Evolutionary conservation across 345 rosid genomes (phyloP).

Genomic region (Eucalyptus leucophloia): DNA sequence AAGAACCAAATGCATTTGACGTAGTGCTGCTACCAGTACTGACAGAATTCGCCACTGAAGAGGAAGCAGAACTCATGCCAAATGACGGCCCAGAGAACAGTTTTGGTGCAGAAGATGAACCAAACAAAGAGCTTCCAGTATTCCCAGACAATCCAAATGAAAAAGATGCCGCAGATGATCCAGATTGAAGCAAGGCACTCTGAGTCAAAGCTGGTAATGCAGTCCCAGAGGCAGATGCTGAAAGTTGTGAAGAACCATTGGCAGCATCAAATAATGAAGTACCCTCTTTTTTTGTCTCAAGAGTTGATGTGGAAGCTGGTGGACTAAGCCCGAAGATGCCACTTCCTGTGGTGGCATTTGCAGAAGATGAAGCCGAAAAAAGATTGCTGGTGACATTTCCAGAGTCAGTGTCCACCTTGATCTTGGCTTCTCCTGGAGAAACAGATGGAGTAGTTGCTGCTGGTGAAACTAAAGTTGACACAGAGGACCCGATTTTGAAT

Average conservation of each 20-base stretch:
- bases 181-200: conserved; percentile 36
- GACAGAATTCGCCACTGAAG: conserved; percentile 19
- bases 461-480: conserved; percentile 17
- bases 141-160: conserved; percentile 34
- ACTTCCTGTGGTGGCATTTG: conserved; percentile 19
- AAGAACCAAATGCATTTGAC: conserved; percentile 36
- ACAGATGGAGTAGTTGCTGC: conserved; percentile 5
- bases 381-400: conserved; percentile 12
- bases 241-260: conserved; percentile 7
- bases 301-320: conserved; percentile 16
- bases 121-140: conserved; percentile 35
- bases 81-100: conserved; percentile 30
- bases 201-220: conserved; percentile 32
- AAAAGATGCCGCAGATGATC: conserved; percentile 36
- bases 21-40: conserved; percentile 27
- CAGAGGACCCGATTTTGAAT: conserved; percentile 35
- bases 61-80: conserved; percentile 25
- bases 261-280: conserved; percentile 23
- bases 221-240: conserved; percentile 23
- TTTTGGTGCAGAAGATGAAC: conserved; percentile 27
- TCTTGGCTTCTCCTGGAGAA: conserved; percentile 26
- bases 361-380: conserved; percentile 26
- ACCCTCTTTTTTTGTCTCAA: conserved; percentile 29
- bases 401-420: conserved; percentile 6
- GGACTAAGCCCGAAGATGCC: conserved; percentile 37